Base-by-base conservation (phyloP, 495 filamentous ascomycete species). In the Penicillium parvum region DNA sequence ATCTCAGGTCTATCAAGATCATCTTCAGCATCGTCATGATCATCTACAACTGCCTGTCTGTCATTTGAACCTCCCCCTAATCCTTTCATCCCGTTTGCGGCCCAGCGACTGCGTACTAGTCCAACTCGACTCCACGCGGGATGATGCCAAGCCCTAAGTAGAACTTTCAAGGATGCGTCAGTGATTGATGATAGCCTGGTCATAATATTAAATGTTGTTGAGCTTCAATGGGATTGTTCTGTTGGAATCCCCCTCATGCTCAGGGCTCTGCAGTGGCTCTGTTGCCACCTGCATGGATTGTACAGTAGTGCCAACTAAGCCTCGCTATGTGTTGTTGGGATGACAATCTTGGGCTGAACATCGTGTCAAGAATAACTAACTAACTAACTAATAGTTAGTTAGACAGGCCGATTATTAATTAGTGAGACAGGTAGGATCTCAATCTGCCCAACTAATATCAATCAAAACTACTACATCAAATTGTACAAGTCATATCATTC, bases 101-200 rank as follows among this genome's bases (percentile, higher is more conserved):
- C 43, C 20, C 26, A 34, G 38, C 12, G 33, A 34, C 37, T n/a
- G n/a, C n/a, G n/a, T n/a, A n/a, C n/a, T n/a, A n/a, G n/a, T n/a
- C n/a, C n/a, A n/a, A n/a, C n/a, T 23, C 17, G 25, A 44, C 40
- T 45, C 41, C 37, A 45, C 44, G 38, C 53, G 53, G 49, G 38
- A 49, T 17, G 26, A 37, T 44, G 53, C 53, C 49, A 57, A 57
- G 53, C 17, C 39, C 6, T 8, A 4, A 3, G 20, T 32, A 25
- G 32, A 22, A 44, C 14, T 11, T 27, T 27, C 15, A 35, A 19
- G 33, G 14, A 37, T 17, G 10, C n/a, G n/a, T n/a, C n/a, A n/a
- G n/a, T n/a, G n/a, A n/a, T n/a, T n/a, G n/a, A n/a, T n/a, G n/a
- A n/a, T n/a, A n/a, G n/a, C n/a, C n/a, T n/a, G n/a, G n/a, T n/a